These are phyloP conservation scores for Acarospora socialis DNA, from an alignment of 2,329 filamentous ascomycete genomes.

Conservation along the genomic window DNA sequence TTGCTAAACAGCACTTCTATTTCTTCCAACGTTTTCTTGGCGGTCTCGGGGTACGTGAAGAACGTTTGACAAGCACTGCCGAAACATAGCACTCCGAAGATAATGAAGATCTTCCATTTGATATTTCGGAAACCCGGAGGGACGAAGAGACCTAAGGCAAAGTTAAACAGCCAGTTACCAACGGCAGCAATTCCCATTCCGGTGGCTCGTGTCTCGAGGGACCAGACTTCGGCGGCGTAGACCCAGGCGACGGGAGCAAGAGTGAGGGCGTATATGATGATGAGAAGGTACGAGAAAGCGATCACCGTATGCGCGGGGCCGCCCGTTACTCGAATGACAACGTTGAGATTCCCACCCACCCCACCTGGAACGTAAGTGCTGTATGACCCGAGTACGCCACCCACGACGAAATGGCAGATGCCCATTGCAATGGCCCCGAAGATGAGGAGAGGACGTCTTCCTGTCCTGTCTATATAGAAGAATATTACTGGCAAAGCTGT, in stretches of 20 bases:
- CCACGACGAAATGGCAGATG: slow-evolving; percentile 27
- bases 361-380: slow-evolving; percentile 30
- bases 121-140: slow-evolving; percentile 46
- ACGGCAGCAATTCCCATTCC: slow-evolving; percentile 45
- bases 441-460: slow-evolving; percentile 12
- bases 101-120: slow-evolving; percentile 38
- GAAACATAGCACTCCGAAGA: slow-evolving; percentile 36
- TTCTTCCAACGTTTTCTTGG: slow-evolving; percentile 25
- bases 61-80: slow-evolving; percentile 31
- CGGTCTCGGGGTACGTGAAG: slow-evolving; percentile 27
- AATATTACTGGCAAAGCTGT: slow-evolving; percentile 16
- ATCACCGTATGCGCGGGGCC: slow-evolving; percentile 47
- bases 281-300: slow-evolving; percentile 49
- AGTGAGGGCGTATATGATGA: slow-evolving; percentile 50
- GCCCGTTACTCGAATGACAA: slow-evolving; percentile 39
- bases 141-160: slow-evolving; percentile 44
- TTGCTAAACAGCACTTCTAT: slow-evolving; percentile 25
- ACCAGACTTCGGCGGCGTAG: slow-evolving; percentile 52
- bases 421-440: slow-evolving; percentile 12
- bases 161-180: slow-evolving; percentile 46
- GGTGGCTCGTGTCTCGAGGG: slow-evolving; percentile 44
- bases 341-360: slow-evolving; percentile 35
- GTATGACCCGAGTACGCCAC: slow-evolving; percentile 28
- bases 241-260: slow-evolving; percentile 51
- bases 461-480: slow-evolving; percentile 15